Evolutionary conservation across 352 stramenopile species (phyloP), one percentile per base, ranked within the genome.

Genomic region (Blastocystis sp.): DNA sequence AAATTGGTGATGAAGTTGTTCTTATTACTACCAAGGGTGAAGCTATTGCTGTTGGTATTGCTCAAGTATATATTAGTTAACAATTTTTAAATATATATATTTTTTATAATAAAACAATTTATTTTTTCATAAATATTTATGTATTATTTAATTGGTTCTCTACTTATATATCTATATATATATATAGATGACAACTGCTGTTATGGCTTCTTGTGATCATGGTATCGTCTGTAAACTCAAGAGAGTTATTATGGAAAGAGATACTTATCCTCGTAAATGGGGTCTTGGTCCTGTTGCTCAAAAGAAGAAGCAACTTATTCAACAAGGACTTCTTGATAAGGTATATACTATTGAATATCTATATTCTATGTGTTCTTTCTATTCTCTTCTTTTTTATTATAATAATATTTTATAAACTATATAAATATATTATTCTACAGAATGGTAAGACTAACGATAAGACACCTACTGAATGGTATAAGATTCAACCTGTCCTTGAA

Each of bases 1-100:
- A 97, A 71, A 78, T 96, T 32, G 85, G 84, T 59, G 84, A 95
- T 49, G 92, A 99, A 64, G 88, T 99, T 11, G 91, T 99, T 41
- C 74, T 99, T 4, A 95, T 99, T 84, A 98, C 91, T 23, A 99
- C 91, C 48, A 99, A 99, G 80, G 92, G 92, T 40, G 92, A 99
- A 70, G 92, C 92, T 1, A 93, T 99, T 66, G 90, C 91, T 28
- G 78, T 97, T 0, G 92, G 81, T 16, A 94, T 99, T 66, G 92
- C 92, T 0, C 90, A 97, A 75, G 39, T 45, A 24, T 19, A 24
- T 7, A n/a, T 7, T 19, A 24, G 6, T 7, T 11, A 13, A 24
- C 19, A 6, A 7, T 19, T 7, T n/a, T n/a, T n/a, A n/a, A n/a
- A n/a, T n/a, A n/a, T n/a, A n/a, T n/a, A n/a, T n/a, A n/a, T n/a